Evolutionary conservation across 495 filamentous ascomycete species (phyloP), one percentile per base, ranked within the genome.

Genomic region (Aspergillus saccharolyticus): DNA sequence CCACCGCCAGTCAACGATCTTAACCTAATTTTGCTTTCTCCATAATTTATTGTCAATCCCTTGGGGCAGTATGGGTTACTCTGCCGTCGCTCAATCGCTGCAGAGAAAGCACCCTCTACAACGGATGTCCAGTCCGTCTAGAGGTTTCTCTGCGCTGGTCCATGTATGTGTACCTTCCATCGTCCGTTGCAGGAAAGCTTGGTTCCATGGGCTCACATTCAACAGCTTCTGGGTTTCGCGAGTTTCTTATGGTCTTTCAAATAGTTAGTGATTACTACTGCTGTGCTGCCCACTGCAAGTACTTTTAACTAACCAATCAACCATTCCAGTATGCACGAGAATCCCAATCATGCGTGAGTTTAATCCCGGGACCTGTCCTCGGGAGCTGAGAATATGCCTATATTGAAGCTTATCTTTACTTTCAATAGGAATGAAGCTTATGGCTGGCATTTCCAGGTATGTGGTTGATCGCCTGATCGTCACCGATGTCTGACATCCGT

Each of bases 401-500:
- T 14, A 24, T 28, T 9, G 25, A 9, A 48, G 56, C 56, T 62
- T 53, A 64, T 45, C 44, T 63, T 44, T 51, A 53, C 24, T 54
- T 57, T 59, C 18, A 18, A 33, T 47, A 84, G 87, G 52, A 86
- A 85, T 59, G 75, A 82, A 14, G 82, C 86, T 19, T 94, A 87
- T 65, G 91, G 90, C 20, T 91, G 89, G 80, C 88, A 92, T 67
- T 86, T 87, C 63, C 89, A 93, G 71, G 33, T 39, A 39, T 12
- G 33, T 39, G 33, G 12, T 39, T 39, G 33, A 5, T 39, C 92
- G 88, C 70, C 75, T 93, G 48, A 96, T 89, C 54, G 90, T 95
- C 60, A 84, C 95, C 62, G 90, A 90, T 24, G 80, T 95, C 14
- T 71, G 33, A 39, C 33, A 6, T 39, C 33, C 10, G 2, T 15